Evolutionary conservation across 2,329 filamentous ascomycete species (phyloP), one percentile per base, ranked within the genome.

Genomic region (Aaosphaeria pasadenensis): DNA sequence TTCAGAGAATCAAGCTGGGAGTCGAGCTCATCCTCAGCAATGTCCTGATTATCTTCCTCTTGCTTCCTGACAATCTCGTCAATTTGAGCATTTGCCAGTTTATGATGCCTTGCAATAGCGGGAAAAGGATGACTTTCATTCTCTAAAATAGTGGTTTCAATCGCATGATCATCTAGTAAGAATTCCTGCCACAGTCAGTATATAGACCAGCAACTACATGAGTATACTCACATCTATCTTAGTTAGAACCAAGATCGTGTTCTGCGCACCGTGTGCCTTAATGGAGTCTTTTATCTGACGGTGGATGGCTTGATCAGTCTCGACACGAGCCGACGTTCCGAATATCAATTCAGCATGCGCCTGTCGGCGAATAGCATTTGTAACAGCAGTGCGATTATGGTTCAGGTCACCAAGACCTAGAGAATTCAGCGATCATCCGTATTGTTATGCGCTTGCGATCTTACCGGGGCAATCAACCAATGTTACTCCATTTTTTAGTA

Each of bases 381-480:
- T 45, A 3, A 39, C 41, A 11, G 53, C 50, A 1, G 46, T 53
- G 7, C 53, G 45, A 11, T 32, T 49, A 3, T 51, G 50, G 13
- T 53, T 53, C 5, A 44, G 6, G 31, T 55, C 53, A 4, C 48
- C 48, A 11, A 47, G 32, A 5, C 53, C 53, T 53, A 30, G 9
- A 17, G 7, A 40, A 40, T 11, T n/a, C 11, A 28, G 39, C 24
- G 39, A 11, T 13, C 24, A 7, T n/a, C 17, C 17, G 17, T 24
- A 24, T 24, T 24, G 17, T 36, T n/a, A 36, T 36, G 7, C 33
- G 17, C 7, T 9, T 7, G 7, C 24, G 39, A 24, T 13, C 41
- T 28, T 48, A 55, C 53, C 53, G 1, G 53, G 53, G 2, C 53
- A n/a, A 29, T 53, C 53, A 11, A 49, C n/a, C 1, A 55, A 24